phyloP scores from a whole-genome alignment of 2,329 filamentous ascomycete genomes.

The Elsinoe ampelina region DNA sequence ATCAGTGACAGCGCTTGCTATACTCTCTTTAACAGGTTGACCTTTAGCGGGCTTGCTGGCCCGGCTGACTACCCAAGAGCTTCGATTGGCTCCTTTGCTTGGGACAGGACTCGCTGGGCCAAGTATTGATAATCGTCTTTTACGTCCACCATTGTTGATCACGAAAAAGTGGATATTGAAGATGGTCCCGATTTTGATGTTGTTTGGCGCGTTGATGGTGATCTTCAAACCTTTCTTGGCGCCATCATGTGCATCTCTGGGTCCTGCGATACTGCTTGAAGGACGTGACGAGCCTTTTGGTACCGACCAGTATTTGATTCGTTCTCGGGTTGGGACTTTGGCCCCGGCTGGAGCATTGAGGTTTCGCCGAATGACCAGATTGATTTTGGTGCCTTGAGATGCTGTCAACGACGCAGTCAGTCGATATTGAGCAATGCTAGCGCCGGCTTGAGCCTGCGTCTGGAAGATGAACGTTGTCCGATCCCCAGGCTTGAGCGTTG shows the following conservation, averaged over 20 bases:
- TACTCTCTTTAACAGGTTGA: background rate
- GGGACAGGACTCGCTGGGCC: background rate
- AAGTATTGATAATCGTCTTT: slow-evolving; percentile 2
- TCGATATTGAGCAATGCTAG: slow-evolving; percentile 5
- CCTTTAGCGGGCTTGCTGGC: background rate
- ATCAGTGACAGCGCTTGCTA: background rate
- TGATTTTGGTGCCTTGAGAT: background rate
- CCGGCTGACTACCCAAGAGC: background rate
- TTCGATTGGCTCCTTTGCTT: background rate
- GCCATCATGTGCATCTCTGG: background rate
- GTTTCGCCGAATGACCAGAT: background rate
- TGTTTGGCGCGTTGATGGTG: slow-evolving; percentile 1
- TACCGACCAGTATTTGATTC: slow-evolving; percentile 8
- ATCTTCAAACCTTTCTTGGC: background rate
- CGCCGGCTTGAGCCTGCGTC: background rate
- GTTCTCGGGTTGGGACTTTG: background rate
- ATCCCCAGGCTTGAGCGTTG: background rate
- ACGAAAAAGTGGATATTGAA: slow-evolving; percentile 8
- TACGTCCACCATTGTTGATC: background rate
- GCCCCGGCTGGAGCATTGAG: background rate
- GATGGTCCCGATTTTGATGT: background rate
- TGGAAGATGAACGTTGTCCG: slow-evolving; percentile 7
- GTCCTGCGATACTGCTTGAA: background rate
- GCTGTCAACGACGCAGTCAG: background rate
- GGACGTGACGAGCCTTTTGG: background rate